These are phyloP conservation scores for Solanum tarapatanum DNA, from an alignment of 257 asterid species.

Conservation along the genomic window DNA sequence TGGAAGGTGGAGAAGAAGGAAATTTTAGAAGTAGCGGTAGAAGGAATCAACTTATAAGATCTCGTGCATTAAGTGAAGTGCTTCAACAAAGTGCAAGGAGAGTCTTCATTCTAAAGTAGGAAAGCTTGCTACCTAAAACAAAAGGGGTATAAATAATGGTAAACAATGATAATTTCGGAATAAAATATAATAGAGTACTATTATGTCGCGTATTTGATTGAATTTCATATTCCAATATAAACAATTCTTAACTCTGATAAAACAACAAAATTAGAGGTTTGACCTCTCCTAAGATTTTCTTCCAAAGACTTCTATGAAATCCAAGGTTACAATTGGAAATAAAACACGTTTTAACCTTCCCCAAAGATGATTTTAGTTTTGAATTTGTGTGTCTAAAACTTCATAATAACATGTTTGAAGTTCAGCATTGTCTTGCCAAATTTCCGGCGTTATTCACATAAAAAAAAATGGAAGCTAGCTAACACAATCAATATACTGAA, in stretches of 20 bases:
- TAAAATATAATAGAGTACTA: background rate
- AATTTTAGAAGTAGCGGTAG: background rate
- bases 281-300: background rate
- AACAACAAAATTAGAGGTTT: background rate
- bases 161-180: background rate
- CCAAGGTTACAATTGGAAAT: background rate
- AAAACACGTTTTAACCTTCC: background rate
- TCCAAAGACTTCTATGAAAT: background rate
- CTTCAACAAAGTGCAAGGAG: background rate
- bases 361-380: background rate
- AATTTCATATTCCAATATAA: background rate
- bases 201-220: background rate
- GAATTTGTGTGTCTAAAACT: background rate
- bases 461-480: background rate
- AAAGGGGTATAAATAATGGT: background rate
- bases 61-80: background rate
- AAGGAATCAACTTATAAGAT: background rate
- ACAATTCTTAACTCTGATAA: background rate
- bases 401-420: background rate
- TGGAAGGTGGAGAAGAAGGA: background rate
- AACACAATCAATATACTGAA: background rate
- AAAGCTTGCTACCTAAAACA: background rate
- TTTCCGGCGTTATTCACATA: background rate
- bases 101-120: background rate
- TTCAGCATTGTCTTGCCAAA: background rate